Conservation (phyloP, 768 basidiomycete species). For the Solioccasus polychromus region DNA sequence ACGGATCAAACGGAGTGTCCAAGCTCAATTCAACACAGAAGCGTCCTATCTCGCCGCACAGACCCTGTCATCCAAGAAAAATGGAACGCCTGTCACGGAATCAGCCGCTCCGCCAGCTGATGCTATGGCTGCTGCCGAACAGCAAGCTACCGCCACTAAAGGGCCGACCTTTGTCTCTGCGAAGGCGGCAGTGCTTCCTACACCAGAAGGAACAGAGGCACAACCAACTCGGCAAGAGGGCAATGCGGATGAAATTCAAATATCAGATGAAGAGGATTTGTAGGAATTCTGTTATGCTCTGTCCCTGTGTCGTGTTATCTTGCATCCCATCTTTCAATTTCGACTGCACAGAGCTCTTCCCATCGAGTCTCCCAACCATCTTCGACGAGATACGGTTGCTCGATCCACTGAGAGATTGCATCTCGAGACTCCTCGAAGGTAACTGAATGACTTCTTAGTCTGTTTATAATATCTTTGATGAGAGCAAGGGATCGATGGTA, state of each 20-base stretch:
- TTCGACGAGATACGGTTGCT: slow-evolving; percentile 65
- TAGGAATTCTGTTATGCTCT: slow-evolving; percentile 29
- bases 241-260: slow-evolving; percentile 85
- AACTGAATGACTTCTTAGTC: slow-evolving; percentile 59
- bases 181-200: slow-evolving; percentile 46
- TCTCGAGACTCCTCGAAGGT: slow-evolving; percentile 69
- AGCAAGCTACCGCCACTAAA: slow-evolving; percentile 51
- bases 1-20: slow-evolving; percentile 95
- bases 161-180: slow-evolving; percentile 81
- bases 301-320: slow-evolving; percentile 22
- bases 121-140: slow-evolving; percentile 86
- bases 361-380: slow-evolving; percentile 67
- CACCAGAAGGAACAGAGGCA: slow-evolving; percentile 38
- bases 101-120: slow-evolving; percentile 49
- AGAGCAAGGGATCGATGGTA: slow-evolving; percentile 66
- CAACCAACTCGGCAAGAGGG: slow-evolving; percentile 26
- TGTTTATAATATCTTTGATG: slow-evolving; percentile 54
- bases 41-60: slow-evolving; percentile 91
- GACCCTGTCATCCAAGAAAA: slow-evolving; percentile 68
- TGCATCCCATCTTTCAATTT: slow-evolving; percentile 69
- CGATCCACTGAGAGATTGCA: slow-evolving; percentile 62
- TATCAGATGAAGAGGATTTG: slow-evolving; percentile 79
- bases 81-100: slow-evolving; percentile 45
- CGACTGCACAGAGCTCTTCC: slow-evolving; percentile 77
- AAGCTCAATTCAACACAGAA: slow-evolving; percentile 98